Evolutionary conservation across 2,329 filamentous ascomycete genomes (phyloP), one percentile per base, ranked within the genome.

Genomic region (Plenodomus biglobosus): DNA sequence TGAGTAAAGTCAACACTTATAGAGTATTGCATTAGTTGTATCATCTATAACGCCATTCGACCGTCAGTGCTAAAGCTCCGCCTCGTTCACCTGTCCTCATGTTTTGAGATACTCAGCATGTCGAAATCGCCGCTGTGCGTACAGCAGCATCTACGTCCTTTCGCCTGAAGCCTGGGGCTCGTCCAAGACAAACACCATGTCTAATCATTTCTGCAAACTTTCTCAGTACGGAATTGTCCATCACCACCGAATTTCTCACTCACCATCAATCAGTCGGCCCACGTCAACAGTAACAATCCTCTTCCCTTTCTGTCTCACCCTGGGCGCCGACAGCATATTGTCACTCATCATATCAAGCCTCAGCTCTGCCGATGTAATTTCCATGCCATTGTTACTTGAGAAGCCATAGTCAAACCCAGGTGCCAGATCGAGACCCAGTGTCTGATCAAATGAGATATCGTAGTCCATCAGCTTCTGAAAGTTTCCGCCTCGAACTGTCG

Each of bases 111-210:
- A 11, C 27, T 32, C 11, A 32, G 15, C 15, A 62, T 13, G 54
- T 53, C 18, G 60, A 45, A 35, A 74, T 62, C 44, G 74, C 54
- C 21, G 71, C 57, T 38, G 64, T 53, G 30, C 59, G 54, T 40
- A 78, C 62, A 15, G 75, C 75, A 35, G 58, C 45, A 58, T 78
- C 75, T 13, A 78, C 67, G 56, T 76, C 72, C 38, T 68, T 68
- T 39, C 70, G 65, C 49, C 73, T 67, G 49, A 74, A 78, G 1
- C 75, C 75, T 3, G 76, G 74, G 8, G 71, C 60, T 24, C 74
- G 66, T n/a, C 75, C 75, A 8, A 78, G 64, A 52, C 76, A 78
- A 19, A 76, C 66, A 16, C 57, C 68, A 22, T 67, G 61, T 27
- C 65, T 67, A 45, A 72, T 65, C 8, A 75, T 52, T 24, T 65